Conservation (phyloP, 352 stramenopile species). For the Thraustotheca clavata region DNA sequence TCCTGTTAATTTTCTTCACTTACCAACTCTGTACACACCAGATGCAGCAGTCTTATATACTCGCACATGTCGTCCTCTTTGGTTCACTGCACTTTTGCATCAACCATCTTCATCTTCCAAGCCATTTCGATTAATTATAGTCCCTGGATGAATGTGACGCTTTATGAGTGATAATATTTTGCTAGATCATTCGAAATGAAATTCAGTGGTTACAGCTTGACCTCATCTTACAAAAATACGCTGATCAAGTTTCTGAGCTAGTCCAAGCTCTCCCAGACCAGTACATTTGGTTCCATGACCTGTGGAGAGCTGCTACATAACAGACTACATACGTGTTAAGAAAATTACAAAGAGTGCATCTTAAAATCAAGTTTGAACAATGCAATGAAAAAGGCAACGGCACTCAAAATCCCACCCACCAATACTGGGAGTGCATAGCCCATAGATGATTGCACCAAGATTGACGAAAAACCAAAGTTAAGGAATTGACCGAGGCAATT, state of each 20-base stretch:
- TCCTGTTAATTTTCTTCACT: background rate
- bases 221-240: constrained; percentile 11
- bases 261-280: background rate
- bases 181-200: background rate
- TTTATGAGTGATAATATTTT: background rate
- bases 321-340: background rate
- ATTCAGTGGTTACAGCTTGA: background rate
- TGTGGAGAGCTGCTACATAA: background rate
- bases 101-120: background rate
- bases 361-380: constrained; percentile 44
- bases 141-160: background rate
- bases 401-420: constrained; percentile 51
- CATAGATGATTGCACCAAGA: constrained; percentile 50
- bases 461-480: constrained; percentile 55
- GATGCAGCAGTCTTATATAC: background rate
- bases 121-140: constrained; percentile 1
- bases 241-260: background rate
- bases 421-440: constrained; percentile 61
- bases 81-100: constrained; percentile 10
- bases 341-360: constrained; percentile 58
- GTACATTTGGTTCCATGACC: constrained; percentile 17
- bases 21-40: background rate
- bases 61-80: constrained; percentile 2
- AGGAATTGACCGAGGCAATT: constrained; percentile 68
- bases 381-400: constrained; percentile 51